Percentiles rank a stretch among this genome's conserved stretches.
Conservation (phyloP, 2,329 filamentous ascomycete genomes). For the Exserohilum rostratum region DNA sequence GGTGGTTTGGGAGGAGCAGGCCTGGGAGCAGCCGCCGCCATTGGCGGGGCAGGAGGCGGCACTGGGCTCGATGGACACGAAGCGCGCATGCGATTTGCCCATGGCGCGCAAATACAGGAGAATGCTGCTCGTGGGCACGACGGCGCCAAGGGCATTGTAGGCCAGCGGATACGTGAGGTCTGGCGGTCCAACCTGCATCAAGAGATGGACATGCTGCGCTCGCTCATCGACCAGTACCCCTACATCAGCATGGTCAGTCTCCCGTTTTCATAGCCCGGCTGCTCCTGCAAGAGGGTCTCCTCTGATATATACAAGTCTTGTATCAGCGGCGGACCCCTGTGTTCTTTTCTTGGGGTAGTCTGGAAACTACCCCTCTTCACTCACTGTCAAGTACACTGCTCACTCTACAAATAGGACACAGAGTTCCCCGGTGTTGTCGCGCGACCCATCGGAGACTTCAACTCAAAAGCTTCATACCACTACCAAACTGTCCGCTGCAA, state of each 20-base stretch:
- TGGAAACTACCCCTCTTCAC: conserved; percentile 5
- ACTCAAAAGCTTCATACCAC: conserved; percentile 95
- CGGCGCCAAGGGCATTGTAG: conserved; percentile 63
- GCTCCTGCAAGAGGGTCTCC: conserved; percentile 6
- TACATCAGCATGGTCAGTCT: conserved; percentile 93
- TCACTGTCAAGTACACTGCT: conserved; percentile 14
- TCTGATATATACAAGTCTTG: conserved; percentile 19
- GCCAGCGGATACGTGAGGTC: conserved; percentile 86
- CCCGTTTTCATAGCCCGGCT: conserved; percentile 11
- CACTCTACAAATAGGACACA: conserved; percentile 70
- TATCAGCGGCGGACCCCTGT: conserved; percentile 8
- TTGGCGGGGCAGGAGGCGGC: conserved; percentile 56
- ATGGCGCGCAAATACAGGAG: conserved; percentile 66
- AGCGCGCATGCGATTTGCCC: conserved; percentile 84
- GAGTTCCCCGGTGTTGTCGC: conserved; percentile 98
- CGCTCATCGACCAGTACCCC: conserved; percentile 86
- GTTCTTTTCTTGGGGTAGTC: conserved; percentile 13
- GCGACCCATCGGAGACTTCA: conserved; percentile 91
- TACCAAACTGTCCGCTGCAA: conserved; percentile 98
- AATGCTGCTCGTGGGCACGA: conserved; percentile 60
- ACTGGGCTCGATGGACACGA: conserved; percentile 85
- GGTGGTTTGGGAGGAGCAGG: conserved; percentile 62
- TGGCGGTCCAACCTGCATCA: conserved; percentile 92
- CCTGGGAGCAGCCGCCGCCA: conserved; percentile 61
- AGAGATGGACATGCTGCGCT: conserved; percentile 84